Conservation (phyloP, 2,329 filamentous ascomycete species). For the Thelonectria discophora region DNA sequence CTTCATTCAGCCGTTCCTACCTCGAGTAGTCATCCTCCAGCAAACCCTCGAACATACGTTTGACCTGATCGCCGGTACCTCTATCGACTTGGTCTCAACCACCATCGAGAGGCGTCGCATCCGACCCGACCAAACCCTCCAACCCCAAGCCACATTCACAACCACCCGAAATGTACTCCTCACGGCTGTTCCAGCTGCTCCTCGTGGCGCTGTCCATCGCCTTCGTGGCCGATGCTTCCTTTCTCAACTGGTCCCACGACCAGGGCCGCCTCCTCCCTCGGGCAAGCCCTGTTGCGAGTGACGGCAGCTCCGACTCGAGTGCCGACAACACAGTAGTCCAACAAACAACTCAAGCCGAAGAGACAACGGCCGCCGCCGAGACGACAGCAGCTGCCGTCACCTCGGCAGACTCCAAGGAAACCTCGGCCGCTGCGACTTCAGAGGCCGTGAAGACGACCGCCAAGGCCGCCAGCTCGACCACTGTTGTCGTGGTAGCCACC, state of each 20-base stretch:
- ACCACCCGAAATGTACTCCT: constrained; percentile 55
- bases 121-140: constrained; percentile 1
- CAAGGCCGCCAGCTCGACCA: constrained; percentile 4
- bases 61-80: constrained; percentile 3
- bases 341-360: background rate
- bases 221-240: constrained; percentile 56
- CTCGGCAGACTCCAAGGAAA: background rate
- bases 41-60: background rate
- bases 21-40: background rate
- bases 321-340: constrained; percentile 24
- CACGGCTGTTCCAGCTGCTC: constrained; percentile 56
- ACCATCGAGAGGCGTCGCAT: constrained; percentile 6
- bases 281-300: constrained; percentile 32
- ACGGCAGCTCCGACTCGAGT: constrained; percentile 22
- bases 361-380: background rate
- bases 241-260: constrained; percentile 37
- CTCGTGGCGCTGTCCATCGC: constrained; percentile 59
- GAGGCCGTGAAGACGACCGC: constrained; percentile 1
- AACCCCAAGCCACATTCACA: background rate
- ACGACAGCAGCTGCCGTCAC: background rate
- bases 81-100: background rate
- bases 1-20: background rate
- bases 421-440: constrained; percentile 2
- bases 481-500: constrained; percentile 27
- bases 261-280: constrained; percentile 35